Evolutionary conservation across 2,329 filamentous ascomycete species (phyloP), one percentile per base, ranked within the genome.

Genomic region (Torrubiellomyces zombiae): DNA sequence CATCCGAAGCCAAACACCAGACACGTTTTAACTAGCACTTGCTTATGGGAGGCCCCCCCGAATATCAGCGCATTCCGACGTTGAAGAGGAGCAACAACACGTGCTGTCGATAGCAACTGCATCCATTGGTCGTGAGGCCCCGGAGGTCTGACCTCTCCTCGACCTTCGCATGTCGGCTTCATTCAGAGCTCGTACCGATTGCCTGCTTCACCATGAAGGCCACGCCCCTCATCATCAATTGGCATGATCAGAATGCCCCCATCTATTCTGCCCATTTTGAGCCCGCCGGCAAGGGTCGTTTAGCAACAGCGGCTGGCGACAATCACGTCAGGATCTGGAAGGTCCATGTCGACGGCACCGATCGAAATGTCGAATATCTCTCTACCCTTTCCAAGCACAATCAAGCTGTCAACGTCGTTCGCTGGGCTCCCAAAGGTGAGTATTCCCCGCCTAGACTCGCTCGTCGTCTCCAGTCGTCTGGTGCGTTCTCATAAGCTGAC

Each of bases 221-320:
- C 47, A 76, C 82, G 45, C 86, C 89, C 41, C 67, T 98, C 40
- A 86, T 95, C 48, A 86, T 98, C 57, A 82, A 91, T 62, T 98
- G 89, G 89, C 91, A 98, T 56, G 81, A 94, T 53, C 81, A 93
- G 47, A 93, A 91, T 56, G 74, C 81, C 42, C 89, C 89, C 30
- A 85, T 98, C 49, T 98, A 95, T 58, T 94, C 86, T 21, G 82
- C 83, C 39, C 86, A 95, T 52, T 98, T 95, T 49, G 86, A 98
- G 49, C 81, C 81, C 23, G 67, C 81, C 45, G 83, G 82, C 35
- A 94, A 89, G 51, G 83, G 83, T 27, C 74, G 89, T 43, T 60
- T 98, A 34, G 89, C 89, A 30, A 98, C 89, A 7, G 86, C 77
- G 33, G 89, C 86, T 43, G 89, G 89, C 48, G 89, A 98, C 55